Percentiles rank a stretch among this genome's conserved stretches.
These are phyloP conservation scores for Mycena floridula DNA, from an alignment of 768 basidiomycete genomes.

Conservation along the genomic window DNA sequence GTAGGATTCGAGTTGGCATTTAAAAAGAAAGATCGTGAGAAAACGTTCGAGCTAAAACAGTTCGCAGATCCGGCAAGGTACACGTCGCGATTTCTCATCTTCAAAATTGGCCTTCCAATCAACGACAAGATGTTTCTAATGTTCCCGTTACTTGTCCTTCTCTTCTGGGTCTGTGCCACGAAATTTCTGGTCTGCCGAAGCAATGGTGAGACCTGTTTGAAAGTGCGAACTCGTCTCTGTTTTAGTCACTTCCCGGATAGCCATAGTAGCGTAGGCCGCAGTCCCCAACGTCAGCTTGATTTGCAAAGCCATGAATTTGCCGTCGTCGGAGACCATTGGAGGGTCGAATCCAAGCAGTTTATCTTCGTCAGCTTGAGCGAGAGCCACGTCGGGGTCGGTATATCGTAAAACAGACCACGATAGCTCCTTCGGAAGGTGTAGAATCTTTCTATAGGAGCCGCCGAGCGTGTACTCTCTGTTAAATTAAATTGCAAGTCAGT, in stretches of 20 bases:
- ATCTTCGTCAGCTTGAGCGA: constrained; percentile 96
- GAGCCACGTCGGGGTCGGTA: constrained; percentile 87
- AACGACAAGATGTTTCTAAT: not conserved
- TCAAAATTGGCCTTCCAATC: not conserved
- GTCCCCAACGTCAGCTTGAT: constrained; percentile 82
- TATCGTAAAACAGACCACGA: constrained; percentile 82
- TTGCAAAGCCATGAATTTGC: constrained; percentile 85
- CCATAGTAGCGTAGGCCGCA: constrained; percentile 98
- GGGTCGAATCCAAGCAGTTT: constrained; percentile 75
- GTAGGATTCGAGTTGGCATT: too few relatives aligned
- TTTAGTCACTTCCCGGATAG: constrained; percentile 89
- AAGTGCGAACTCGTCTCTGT: constrained; percentile 91
- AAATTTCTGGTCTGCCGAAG: constrained; percentile 80
- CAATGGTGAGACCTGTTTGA: constrained; percentile 72
- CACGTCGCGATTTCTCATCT: not conserved
- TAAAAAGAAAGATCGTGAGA: too few relatives aligned
- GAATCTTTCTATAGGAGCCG: constrained; percentile 89
- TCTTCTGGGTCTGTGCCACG: constrained; percentile 34
- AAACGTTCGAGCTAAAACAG: too few relatives aligned
- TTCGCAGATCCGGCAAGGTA: not conserved
- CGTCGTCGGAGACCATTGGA: constrained; percentile 59
- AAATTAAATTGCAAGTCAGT: too few relatives aligned
- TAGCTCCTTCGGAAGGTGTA: constrained; percentile 78
- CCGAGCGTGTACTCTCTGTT: constrained; percentile 84
- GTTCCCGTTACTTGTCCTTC: constrained; percentile 3